phyloP scores from a whole-genome alignment of 148 eudicot genomes.

The Pouteria glomerata region DNA sequence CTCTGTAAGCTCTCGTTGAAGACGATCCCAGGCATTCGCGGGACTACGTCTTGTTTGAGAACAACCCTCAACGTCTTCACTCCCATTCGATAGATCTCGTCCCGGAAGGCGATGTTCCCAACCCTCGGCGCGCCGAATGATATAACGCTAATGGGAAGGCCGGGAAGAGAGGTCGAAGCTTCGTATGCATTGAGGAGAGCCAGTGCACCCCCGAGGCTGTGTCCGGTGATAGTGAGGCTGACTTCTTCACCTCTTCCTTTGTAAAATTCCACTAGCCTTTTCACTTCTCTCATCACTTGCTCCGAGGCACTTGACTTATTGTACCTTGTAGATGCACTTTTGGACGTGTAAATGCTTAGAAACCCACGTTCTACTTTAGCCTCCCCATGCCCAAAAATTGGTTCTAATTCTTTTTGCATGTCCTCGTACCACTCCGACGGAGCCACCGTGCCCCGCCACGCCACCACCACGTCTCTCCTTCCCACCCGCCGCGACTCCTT shows the following conservation, averaged over 20 bases:
- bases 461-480: constrained; percentile 55
- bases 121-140: constrained; percentile 78
- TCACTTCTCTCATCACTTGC: constrained; percentile 58
- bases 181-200: constrained; percentile 67
- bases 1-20: constrained; percentile 62
- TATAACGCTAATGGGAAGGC: constrained; percentile 49
- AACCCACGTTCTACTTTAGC: constrained; percentile 75
- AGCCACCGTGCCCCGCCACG: constrained; percentile 81
- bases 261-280: constrained; percentile 31
- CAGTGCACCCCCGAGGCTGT: constrained; percentile 75
- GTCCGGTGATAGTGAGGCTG: constrained; percentile 79
- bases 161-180: constrained; percentile 37
- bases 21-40: constrained; percentile 55
- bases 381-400: constrained; percentile 43
- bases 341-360: too few relatives aligned
- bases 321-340: too few relatives aligned
- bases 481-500: constrained; percentile 45
- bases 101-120: constrained; percentile 62
- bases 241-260: constrained; percentile 46
- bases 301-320: constrained; percentile 61
- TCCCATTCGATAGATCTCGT: constrained; percentile 48
- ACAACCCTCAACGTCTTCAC: constrained; percentile 57
- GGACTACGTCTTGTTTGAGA: constrained; percentile 61
- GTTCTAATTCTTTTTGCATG: constrained; percentile 46
- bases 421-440: constrained; percentile 76